These are phyloP conservation scores for Malassezia pachydermatis DNA, from an alignment of 1,284 basidiomycete species.

Conservation along the genomic window DNA sequence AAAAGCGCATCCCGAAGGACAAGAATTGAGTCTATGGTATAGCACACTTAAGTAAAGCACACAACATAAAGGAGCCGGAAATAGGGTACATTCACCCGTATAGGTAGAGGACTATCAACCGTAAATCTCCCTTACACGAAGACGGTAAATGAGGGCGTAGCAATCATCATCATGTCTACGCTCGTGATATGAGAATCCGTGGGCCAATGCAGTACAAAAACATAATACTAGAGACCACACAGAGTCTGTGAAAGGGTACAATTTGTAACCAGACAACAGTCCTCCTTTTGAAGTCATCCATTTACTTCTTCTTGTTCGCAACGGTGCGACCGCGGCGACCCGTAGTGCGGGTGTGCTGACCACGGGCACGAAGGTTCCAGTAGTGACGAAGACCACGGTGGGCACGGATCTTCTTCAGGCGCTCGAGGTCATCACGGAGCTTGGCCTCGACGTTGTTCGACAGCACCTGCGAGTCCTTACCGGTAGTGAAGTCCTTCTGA, in stretches of 20 bases:
- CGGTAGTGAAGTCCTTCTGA: conserved; percentile 94
- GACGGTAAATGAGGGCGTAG: conserved; percentile 1
- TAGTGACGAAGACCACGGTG: conserved; percentile 96
- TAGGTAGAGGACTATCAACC: conserved; percentile 4
- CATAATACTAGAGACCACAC: neutral
- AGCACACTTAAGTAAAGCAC: too few species aligned
- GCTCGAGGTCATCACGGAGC: conserved; percentile 94
- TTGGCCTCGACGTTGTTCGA: conserved; percentile 98
- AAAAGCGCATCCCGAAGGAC: too few species aligned
- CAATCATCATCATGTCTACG: too few species aligned
- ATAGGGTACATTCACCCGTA: conserved; percentile 12
- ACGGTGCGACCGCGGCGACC: conserved; percentile 54
- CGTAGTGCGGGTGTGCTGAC: conserved; percentile 99
- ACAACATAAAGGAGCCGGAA: too few species aligned
- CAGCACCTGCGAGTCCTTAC: conserved; percentile 90
- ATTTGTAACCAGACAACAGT: neutral
- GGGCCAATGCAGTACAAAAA: too few species aligned
- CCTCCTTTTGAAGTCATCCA: conserved; percentile 5
- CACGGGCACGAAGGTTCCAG: conserved; percentile 79
- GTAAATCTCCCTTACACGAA: conserved; percentile 1
- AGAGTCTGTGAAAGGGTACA: conserved; percentile 2
- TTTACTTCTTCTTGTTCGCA: conserved; percentile 48
- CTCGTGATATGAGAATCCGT: too few species aligned
- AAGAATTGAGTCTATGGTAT: too few species aligned
- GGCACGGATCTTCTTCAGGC: conserved; percentile 97